Evolutionary conservation across 1,284 basidiomycete genomes (phyloP), one percentile per base, ranked within the genome.

Genomic region (Cystobasidiaceae sp.): DNA sequence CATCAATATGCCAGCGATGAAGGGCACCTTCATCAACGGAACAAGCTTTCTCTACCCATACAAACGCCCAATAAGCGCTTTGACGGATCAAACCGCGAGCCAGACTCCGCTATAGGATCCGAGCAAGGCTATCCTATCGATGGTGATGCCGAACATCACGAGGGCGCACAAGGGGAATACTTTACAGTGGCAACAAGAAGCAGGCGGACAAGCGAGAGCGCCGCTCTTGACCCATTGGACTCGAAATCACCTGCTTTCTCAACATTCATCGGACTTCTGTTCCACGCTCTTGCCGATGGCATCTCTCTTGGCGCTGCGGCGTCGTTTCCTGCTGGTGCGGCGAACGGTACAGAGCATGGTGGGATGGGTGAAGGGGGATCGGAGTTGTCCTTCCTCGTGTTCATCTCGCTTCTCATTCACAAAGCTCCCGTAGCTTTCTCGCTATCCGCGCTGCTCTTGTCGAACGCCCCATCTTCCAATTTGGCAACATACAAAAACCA

Each of bases 221-320:
- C 56, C 6, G 8, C 30, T 19, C n/a, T 44, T 7, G 61, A 64
- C 33, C 61, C 61, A 11, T 23, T 64, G 27, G 52, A 64, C 33
- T 44, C 51, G 8, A 30, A 25, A 83, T 13, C 61, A 19, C 61
- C 61, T 37, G 61, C 61, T 8, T 82, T 88, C 67, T 84, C 89
- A 46, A 81, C 93, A 39, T 90, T 90, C 0, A 76, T 94, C 4
- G 93, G 92, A 0, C 79, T 96, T 46, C 82, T 90, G 37, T 83
- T 92, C 39, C 93, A 96, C 74, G 89, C 86, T 2, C 80, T 92
- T 32, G 88, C 91, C 0, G 93, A 97, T 76, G 93, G 93, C 1
- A 84, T 94, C 63, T 90, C 90, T 1, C 78, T 97, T 49, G 93
- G 92, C 27, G 88, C 90, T 3, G 79, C 79, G 45, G 75, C 78